These are phyloP conservation scores for Chlorella variabilis DNA, from an alignment of 163 green algal genomes.

Conservation along the genomic window DNA sequence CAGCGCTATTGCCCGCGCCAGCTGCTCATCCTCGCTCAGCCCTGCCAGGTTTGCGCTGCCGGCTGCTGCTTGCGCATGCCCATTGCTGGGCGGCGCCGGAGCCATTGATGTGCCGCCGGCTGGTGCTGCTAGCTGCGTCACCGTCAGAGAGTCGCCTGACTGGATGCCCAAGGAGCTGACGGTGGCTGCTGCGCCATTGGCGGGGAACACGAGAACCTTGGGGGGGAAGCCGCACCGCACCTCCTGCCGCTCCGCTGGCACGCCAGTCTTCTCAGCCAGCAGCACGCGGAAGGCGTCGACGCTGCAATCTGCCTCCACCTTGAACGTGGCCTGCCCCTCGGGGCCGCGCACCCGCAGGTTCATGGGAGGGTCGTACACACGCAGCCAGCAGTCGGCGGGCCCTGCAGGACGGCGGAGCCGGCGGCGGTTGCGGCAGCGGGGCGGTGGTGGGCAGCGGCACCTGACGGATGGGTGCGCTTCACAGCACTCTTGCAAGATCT, in stretches of 20 bases:
- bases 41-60: not conserved
- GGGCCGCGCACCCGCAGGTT: conserved; percentile 42
- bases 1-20: conserved; percentile 74
- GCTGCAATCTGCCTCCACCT: conserved; percentile 30
- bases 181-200: conserved; percentile 5
- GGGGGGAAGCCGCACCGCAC: conserved; percentile 67
- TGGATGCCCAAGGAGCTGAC: conserved; percentile 53
- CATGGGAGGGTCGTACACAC: not conserved
- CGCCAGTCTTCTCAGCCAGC: conserved; percentile 57
- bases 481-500: too few species aligned
- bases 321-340: conserved; percentile 36
- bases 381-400: not conserved
- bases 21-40: conserved; percentile 70
- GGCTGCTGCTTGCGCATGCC: not conserved
- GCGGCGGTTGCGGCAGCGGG: too few species aligned
- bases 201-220: conserved; percentile 48
- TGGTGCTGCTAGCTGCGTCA: conserved; percentile 38
- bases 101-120: conserved; percentile 12
- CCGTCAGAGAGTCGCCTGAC: conserved; percentile 69
- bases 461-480: too few species aligned
- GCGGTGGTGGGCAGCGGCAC: too few species aligned
- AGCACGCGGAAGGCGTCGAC: conserved; percentile 54
- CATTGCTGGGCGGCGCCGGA: not conserved
- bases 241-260: conserved; percentile 60
- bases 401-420: too few species aligned